These are phyloP conservation scores for Didymella segeticola DNA, from an alignment of 2,329 filamentous ascomycete genomes.

Conservation along the genomic window DNA sequence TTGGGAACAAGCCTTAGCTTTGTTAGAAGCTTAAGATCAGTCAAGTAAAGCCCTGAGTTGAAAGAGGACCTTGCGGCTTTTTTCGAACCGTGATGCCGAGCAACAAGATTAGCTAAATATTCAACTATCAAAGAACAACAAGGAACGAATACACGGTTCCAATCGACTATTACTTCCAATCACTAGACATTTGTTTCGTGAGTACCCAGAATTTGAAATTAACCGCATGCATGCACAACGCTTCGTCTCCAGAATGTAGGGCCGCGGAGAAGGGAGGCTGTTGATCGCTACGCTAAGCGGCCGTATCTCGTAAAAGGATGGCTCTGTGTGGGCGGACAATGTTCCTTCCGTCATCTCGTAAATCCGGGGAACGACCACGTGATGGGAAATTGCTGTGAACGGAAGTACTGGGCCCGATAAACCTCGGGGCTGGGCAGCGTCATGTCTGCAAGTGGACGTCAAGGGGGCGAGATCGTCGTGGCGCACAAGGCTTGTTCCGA, in stretches of 20 bases:
- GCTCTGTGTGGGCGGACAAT: conserved; percentile 13
- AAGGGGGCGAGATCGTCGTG: conserved; percentile 19
- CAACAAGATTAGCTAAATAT: neutral
- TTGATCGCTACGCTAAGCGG: neutral
- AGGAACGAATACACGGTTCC: neutral
- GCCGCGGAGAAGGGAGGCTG: neutral
- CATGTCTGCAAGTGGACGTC: conserved; percentile 7
- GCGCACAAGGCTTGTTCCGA: conserved; percentile 15
- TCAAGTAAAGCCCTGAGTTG: neutral
- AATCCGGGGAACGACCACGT: conserved; percentile 10
- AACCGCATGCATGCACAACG: neutral
- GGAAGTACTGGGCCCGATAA: conserved; percentile 2
- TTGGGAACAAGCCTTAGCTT: conserved; percentile 49
- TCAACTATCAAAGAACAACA: neutral
- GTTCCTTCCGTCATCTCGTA: conserved; percentile 1
- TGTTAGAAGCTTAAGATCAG: conserved; percentile 9
- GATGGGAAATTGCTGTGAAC: neutral
- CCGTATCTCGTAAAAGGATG: neutral
- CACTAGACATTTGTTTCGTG: neutral
- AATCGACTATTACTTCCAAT: neutral
- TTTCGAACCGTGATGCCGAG: neutral
- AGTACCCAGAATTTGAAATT: neutral
- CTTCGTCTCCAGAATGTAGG: conserved; percentile 1
- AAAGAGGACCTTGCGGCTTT: neutral
- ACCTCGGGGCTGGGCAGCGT: conserved; percentile 8